Evolutionary conservation across 1,284 basidiomycete species (phyloP).

Genomic region (Sanghuangporus weigelae): DNA sequence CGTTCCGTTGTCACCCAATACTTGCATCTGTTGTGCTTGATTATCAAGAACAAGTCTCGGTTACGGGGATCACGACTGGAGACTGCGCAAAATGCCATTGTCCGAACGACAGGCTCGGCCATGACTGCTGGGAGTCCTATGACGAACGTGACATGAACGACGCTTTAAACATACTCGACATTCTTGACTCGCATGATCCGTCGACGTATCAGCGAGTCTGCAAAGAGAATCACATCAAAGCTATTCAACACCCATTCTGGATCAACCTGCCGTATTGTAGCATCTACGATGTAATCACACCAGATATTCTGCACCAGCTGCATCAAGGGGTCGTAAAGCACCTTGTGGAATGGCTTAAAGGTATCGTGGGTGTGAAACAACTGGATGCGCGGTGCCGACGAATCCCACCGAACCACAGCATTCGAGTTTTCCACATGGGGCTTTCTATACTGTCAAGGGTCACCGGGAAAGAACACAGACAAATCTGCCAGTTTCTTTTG

Average conservation of each 20-base stretch:
- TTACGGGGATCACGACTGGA: constrained; percentile 13
- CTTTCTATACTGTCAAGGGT: constrained; percentile 22
- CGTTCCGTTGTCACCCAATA: constrained; percentile 20
- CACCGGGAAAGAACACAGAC: constrained; percentile 22
- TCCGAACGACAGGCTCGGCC: not conserved
- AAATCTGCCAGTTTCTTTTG: constrained; percentile 23
- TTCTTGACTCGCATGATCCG: not conserved
- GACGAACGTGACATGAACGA: constrained; percentile 10
- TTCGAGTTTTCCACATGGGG: constrained; percentile 26
- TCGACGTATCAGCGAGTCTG: not conserved
- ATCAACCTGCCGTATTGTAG: constrained; percentile 21
- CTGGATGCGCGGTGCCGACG: constrained; percentile 22
- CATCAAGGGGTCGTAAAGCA: constrained; percentile 29
- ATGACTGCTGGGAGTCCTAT: not conserved
- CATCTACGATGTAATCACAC: constrained; percentile 23
- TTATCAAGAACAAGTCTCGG: constrained; percentile 24
- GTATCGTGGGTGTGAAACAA: constrained; percentile 17
- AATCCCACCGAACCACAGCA: constrained; percentile 20
- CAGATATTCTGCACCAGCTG: constrained; percentile 30
- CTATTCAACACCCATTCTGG: constrained; percentile 20
- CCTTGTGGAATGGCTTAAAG: constrained; percentile 23
- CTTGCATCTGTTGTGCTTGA: constrained; percentile 23
- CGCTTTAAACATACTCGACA: not conserved
- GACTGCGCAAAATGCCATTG: constrained; percentile 14
- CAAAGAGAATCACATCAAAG: not conserved